Evolutionary conservation across 768 basidiomycete genomes (phyloP).

Genomic region (Kondoa malvinella): DNA sequence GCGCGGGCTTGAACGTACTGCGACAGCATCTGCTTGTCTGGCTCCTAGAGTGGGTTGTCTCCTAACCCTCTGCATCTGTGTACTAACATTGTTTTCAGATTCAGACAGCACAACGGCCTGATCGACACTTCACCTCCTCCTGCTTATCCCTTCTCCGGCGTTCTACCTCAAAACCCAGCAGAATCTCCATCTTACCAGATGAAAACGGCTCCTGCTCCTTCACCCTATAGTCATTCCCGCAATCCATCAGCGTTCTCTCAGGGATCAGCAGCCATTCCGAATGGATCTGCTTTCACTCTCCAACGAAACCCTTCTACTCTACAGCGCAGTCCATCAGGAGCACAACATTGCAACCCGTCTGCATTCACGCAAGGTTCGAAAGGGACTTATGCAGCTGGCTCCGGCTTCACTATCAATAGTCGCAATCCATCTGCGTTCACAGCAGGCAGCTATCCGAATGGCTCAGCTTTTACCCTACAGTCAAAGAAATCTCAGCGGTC

Average conservation of each 20-base stretch:
- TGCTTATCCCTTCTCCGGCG: not conserved
- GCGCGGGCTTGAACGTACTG: not conserved
- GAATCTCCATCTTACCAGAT: not conserved
- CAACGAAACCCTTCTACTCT: not conserved
- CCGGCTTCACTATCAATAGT: not conserved
- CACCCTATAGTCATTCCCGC: not conserved
- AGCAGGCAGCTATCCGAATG: not conserved
- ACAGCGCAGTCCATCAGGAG: no score
- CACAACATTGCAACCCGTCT: no score
- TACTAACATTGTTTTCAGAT: not conserved
- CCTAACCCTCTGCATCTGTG: not conserved
- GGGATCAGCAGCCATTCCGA: not conserved
- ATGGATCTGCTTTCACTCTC: not conserved
- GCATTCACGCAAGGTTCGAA: no score
- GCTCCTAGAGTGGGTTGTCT: not conserved
- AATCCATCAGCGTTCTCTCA: not conserved
- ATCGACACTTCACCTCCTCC: not conserved
- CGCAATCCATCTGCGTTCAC: not conserved
- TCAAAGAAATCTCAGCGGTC: not conserved
- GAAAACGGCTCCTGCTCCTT: not conserved
- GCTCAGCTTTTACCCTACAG: not conserved
- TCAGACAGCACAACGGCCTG: not conserved
- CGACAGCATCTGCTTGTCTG: not conserved
- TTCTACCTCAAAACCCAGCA: not conserved
- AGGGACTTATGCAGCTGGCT: not conserved